phyloP scores from a whole-genome alignment of 306 rosid genomes.

The Vigna hirtella region DNA sequence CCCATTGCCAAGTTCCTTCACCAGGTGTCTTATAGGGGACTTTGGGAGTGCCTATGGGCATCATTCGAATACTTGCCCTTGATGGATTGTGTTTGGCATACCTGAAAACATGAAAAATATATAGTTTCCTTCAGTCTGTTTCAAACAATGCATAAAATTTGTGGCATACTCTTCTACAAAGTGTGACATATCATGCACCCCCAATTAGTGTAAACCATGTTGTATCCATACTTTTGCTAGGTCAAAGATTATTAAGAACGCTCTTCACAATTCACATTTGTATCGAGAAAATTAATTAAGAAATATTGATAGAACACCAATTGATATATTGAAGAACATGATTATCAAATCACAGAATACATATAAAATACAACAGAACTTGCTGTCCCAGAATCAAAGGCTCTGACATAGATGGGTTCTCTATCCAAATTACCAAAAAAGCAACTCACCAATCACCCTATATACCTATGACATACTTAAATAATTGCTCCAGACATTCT shows the following conservation, averaged over 20 bases:
- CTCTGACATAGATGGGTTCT: background rate
- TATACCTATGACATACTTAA: background rate
- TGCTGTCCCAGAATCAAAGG: background rate
- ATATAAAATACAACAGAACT: background rate
- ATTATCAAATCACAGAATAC: background rate
- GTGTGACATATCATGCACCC: background rate
- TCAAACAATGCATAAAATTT: too few relatives aligned
- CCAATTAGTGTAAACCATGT: slow-evolving; percentile 18
- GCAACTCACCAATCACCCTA: background rate
- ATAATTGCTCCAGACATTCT: background rate
- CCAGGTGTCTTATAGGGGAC: slow-evolving; percentile 92
- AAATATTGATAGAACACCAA: background rate
- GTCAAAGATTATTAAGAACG: slow-evolving; percentile 20
- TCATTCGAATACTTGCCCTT: slow-evolving; percentile 75
- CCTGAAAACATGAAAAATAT: slow-evolving; percentile 53
- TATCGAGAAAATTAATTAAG: background rate
- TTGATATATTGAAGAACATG: background rate
- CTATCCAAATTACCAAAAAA: slow-evolving; percentile 1
- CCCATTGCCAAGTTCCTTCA: slow-evolving; percentile 95
- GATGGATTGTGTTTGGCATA: slow-evolving; percentile 56
- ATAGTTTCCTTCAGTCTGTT: background rate
- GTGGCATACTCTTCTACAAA: too few relatives aligned
- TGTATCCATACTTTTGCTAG: slow-evolving; percentile 14
- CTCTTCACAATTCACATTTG: slow-evolving; percentile 12
- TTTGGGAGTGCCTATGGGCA: slow-evolving; percentile 93